Evolutionary conservation across 169 alveolate species (phyloP), one percentile per base, ranked within the genome.

Genomic region (Cryptosporidium tyzzeri): DNA sequence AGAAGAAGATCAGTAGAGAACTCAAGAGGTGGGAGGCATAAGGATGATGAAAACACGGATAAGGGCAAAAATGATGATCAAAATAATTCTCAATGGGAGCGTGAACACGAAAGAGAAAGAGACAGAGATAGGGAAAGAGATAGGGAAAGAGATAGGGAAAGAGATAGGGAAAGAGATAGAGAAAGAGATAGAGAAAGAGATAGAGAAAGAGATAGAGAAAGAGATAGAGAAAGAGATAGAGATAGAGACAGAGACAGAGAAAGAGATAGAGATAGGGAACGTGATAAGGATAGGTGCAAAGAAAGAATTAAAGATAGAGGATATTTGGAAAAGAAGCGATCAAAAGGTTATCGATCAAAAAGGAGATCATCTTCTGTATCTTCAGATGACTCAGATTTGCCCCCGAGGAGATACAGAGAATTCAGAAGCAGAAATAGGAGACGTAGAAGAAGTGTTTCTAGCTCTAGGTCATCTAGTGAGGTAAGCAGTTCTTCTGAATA

Each of bases 361-460:
- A 62, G 89, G 44, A 41, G 89, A 6, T 80, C 89, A 33, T 80
- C 58, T 80, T 80, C 89, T 14, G 50, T 62, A 14, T 80, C 89
- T n/a, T 80, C 89, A 4, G 80, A 65, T 29, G 50, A 62, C 3
- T 80, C 89, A 10, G 89, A 65, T 9, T 62, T 58, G 14, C 89
- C 89, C 16, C 53, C 74, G 21, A 59, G 89, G 10, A 67, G 50
- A 41, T 37, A 80, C 39, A 80, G 89, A 31, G 75, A 53, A 59
- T 23, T 74, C 29, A 80, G 67, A 21, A 10, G 37, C 21, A 37
- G 84, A 18, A 37, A 65, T 65, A 29, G 86, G 26, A 80, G 80
- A 44, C 74, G 67, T 35, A 67, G 55, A 65, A 65, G 51, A 45
- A 61, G 75, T 26, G 62, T 10, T 10, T 61, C 80, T 1, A 59